These are phyloP conservation scores for Diaporthe longicolla DNA, from an alignment of 2,329 filamentous ascomycete genomes.

Conservation along the genomic window DNA sequence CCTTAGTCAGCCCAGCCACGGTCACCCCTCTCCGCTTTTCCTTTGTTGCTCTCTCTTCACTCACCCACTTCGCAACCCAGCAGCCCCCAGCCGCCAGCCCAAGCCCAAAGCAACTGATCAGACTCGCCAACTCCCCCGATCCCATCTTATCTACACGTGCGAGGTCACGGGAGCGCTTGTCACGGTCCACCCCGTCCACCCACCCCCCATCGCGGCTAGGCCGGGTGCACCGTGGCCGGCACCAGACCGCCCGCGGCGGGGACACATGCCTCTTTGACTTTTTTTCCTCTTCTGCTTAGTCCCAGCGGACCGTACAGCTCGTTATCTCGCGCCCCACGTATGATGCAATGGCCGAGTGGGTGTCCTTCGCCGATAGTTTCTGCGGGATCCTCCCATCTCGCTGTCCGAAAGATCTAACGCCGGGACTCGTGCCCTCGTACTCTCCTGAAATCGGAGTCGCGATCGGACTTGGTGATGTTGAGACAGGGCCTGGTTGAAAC, in stretches of 20 bases:
- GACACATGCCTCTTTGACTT: conserved; percentile 3
- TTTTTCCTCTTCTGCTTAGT: neutral
- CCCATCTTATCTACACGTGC: conserved; percentile 35
- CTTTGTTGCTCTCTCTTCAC: neutral
- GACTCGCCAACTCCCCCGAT: neutral
- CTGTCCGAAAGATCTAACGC: conserved; percentile 37
- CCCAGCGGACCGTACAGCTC: neutral
- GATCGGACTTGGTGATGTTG: conserved; percentile 17
- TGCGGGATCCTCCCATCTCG: conserved; percentile 32
- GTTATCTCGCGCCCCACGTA: conserved; percentile 33
- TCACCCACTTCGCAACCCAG: too few species aligned
- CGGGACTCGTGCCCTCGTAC: neutral
- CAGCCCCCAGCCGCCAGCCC: too few species aligned
- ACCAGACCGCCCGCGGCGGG: conserved; percentile 4
- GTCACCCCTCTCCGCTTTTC: neutral
- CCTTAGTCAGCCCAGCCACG: neutral
- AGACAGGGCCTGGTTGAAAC: conserved; percentile 29
- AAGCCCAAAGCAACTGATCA: neutral
- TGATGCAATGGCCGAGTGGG: conserved; percentile 39
- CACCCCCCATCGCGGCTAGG: conserved; percentile 29
- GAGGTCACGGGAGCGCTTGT: neutral
- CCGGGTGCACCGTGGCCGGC: conserved; percentile 14
- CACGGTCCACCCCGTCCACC: neutral
- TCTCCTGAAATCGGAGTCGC: conserved; percentile 41
- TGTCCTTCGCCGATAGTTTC: conserved; percentile 29